Percentiles rank a stretch among this genome's conserved stretches.
Conservation (phyloP, 257 asterid genomes). For the Thymus quinquecostatus region DNA sequence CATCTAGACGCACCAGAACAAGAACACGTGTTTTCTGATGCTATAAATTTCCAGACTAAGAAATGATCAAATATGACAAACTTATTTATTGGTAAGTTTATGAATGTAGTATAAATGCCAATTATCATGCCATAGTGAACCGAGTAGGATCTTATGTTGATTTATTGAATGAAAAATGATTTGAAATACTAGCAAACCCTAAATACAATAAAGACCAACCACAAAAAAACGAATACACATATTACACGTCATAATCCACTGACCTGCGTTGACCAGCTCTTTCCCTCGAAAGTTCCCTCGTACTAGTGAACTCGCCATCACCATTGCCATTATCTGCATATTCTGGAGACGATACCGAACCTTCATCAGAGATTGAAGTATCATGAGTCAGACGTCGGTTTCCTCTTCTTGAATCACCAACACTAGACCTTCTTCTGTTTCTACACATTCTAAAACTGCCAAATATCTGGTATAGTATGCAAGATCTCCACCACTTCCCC, state of each 20-base stretch:
- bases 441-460: conserved; percentile 62
- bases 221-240: background rate
- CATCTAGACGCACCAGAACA: background rate
- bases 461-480: conserved; percentile 73
- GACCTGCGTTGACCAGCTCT: conserved; percentile 63
- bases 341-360: conserved; percentile 67
- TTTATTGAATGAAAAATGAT: background rate
- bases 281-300: conserved; percentile 49
- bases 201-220: conserved; percentile 1
- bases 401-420: conserved; percentile 58
- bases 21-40: conserved; percentile 1
- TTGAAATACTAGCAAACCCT: background rate
- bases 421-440: conserved; percentile 68
- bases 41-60: background rate
- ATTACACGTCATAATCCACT: conserved; percentile 28
- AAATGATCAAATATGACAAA: background rate
- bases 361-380: conserved; percentile 68
- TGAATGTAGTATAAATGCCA: conserved; percentile 1
- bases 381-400: conserved; percentile 48
- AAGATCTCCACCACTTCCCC: conserved; percentile 80
- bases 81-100: background rate
- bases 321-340: conserved; percentile 51
- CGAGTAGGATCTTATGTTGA: background rate
- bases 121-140: background rate
- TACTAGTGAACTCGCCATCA: conserved; percentile 52